A percentile compares a stretch with the other conserved stretches of the same genome.
These are phyloP conservation scores for Fonsecaea multimorphosa DNA, from an alignment of 2,329 filamentous ascomycete genomes.

Conservation along the genomic window DNA sequence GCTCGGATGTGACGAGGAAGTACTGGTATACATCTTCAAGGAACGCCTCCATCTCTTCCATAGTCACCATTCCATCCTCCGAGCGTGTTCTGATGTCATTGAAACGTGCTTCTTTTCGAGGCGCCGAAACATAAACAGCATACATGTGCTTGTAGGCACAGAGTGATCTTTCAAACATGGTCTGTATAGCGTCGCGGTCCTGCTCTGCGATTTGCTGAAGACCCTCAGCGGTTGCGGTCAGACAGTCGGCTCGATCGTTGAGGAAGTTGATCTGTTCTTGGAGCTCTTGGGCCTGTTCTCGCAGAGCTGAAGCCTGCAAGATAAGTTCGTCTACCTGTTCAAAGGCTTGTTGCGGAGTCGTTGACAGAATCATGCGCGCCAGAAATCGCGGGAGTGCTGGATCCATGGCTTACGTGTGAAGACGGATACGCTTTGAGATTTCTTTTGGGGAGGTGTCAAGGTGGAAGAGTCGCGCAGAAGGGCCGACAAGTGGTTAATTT, in stretches of 20 bases:
- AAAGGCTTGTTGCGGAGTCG: slow-evolving; percentile 25
- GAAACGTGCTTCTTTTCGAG: slow-evolving; percentile 13
- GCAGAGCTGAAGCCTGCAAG: slow-evolving; percentile 21
- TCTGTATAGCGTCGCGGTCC: slow-evolving; percentile 25
- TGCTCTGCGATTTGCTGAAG: slow-evolving; percentile 24
- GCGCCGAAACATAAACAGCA: slow-evolving; percentile 5
- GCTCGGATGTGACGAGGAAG: not conserved
- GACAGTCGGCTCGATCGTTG: slow-evolving; percentile 20
- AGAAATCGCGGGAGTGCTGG: slow-evolving; percentile 21
- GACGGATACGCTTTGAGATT: not conserved
- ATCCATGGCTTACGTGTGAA: slow-evolving; percentile 15
- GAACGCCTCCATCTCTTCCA: slow-evolving; percentile 21
- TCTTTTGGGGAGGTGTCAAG: not conserved
- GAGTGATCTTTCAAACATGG: slow-evolving; percentile 16
- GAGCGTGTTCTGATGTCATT: slow-evolving; percentile 18
- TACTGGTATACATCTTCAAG: slow-evolving; percentile 8
- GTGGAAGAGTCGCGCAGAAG: not conserved
- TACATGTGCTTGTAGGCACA: slow-evolving; percentile 7
- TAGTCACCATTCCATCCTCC: slow-evolving; percentile 27
- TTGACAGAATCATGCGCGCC: slow-evolving; percentile 14
- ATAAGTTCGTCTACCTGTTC: slow-evolving; percentile 22
- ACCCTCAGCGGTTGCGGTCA: slow-evolving; percentile 21
- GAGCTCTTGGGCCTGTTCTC: slow-evolving; percentile 14
- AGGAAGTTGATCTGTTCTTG: slow-evolving; percentile 17
- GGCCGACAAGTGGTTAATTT: not conserved